Evolutionary conservation across 257 asterid species (phyloP).

Genomic region (Solanum chilense): DNA sequence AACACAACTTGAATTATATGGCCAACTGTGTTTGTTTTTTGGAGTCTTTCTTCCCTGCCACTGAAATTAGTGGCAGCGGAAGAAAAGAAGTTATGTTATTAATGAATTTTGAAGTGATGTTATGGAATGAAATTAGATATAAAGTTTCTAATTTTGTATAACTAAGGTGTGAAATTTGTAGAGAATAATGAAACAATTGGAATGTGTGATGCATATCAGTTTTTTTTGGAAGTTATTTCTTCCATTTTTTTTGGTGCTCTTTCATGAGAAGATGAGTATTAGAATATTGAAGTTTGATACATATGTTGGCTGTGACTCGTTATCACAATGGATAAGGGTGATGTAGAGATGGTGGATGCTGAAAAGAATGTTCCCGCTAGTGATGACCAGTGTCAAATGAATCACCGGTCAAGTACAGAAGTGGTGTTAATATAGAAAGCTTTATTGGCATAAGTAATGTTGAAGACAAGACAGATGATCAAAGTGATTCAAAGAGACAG

Average conservation of each 20-base stretch:
- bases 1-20: too few relatives aligned
- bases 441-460: background rate
- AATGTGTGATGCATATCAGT: background rate
- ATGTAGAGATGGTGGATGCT: constrained; percentile 42
- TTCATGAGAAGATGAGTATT: background rate
- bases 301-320: constrained; percentile 5
- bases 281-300: background rate
- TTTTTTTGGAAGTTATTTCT: background rate
- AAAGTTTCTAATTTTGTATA: too few relatives aligned
- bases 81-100: too few relatives aligned
- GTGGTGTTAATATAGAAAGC: background rate
- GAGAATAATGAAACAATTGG: too few relatives aligned
- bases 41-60: too few relatives aligned
- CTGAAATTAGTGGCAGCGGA: too few relatives aligned
- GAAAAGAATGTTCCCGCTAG: constrained; percentile 8
- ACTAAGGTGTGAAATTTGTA: too few relatives aligned
- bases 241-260: background rate
- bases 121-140: too few relatives aligned
- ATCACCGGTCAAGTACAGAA: background rate
- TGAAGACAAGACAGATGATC: constrained; percentile 4
- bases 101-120: too few relatives aligned
- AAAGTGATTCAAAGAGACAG: too few relatives aligned
- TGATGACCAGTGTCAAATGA: background rate
- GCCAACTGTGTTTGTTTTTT: too few relatives aligned
- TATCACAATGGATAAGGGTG: constrained; percentile 29